Base-by-base conservation (phyloP, 176 grass and related monocot genomes). In the Elaeis guineensis region DNA sequence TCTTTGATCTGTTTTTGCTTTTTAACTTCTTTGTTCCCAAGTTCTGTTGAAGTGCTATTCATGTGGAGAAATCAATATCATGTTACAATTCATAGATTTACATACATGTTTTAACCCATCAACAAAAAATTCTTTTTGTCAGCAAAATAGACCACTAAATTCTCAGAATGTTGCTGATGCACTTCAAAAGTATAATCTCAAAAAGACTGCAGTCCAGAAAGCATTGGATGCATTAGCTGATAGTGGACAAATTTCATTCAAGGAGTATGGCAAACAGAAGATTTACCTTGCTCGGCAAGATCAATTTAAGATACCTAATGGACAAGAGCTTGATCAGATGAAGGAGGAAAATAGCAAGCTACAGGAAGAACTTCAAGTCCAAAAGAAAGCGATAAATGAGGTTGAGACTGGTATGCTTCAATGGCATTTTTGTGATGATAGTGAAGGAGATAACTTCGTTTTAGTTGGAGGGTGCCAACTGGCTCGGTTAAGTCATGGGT, bases 251-350 rank as follows among this genome's bases (percentile, higher is more conserved):
- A 97, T 97, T 66, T 91, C 93, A 59, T 96, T 90, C 78, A 96
- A 97, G 72, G 87, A 98, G 75, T 98, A 98, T 74, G 93, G 87
- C 17, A 98, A 98, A 63, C 87, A 98, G 70, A 98, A 92, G 73
- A 83, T 98, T 57, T 98, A 98, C 58, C 63, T 98, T 77, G 84
- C 87, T 71, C 85, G 87, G 63, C 93, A 98, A 79, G 87, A 98
- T 75, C 87, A 92, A 54, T 92, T 98, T 3, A 65, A 92, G 17
- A 92, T 92, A 82, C 87, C 87, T 53, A 92, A 89, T 67, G 76
- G 76, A 5, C 76, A 92, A 80, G 87, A 98, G 75, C 84, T 98
- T 26, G 87, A 89, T 78, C 66, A 89, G 58, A 89, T 92, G 93
- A 92, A 92, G 84, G 70, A 81, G 78, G 79, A 64, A 62, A 98